These are phyloP conservation scores for Eugenia klotzschiana DNA, from an alignment of 441 rosid genomes.

Conservation along the genomic window DNA sequence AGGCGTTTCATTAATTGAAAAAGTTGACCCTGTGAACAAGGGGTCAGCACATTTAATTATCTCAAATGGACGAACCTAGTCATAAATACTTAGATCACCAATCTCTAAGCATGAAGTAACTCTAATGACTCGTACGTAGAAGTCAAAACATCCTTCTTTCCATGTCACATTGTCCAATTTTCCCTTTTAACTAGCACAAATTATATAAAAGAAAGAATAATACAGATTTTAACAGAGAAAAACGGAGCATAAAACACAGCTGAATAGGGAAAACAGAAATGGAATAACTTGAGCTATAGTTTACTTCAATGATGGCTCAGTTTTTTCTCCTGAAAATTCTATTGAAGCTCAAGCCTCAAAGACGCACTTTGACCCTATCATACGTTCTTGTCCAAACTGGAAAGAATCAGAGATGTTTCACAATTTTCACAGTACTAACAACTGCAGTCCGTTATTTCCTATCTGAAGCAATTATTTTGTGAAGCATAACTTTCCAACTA, in stretches of 20 bases:
- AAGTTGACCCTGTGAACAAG: slow-evolving; percentile 53
- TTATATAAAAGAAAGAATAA: not conserved
- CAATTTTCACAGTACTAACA: not conserved
- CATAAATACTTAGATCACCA: not conserved
- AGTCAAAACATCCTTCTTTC: not conserved
- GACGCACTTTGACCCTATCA: not conserved
- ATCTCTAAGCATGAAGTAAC: not conserved
- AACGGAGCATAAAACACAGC: not conserved
- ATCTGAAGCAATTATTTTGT: not conserved
- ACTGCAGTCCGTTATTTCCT: not conserved
- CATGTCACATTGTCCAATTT: not conserved
- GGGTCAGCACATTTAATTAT: not conserved
- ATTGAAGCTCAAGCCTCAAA: not conserved
- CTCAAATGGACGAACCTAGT: not conserved
- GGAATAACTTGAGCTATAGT: not conserved
- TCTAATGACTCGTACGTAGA: not conserved
- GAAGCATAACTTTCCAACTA: not conserved
- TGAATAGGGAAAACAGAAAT: not conserved
- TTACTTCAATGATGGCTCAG: not conserved
- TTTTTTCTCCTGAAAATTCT: not conserved
- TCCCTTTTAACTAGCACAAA: not conserved
- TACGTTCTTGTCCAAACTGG: not conserved
- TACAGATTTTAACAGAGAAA: not conserved
- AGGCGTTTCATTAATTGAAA: slow-evolving; percentile 94
- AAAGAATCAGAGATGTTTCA: not conserved